Base-by-base conservation (phyloP, 139 green algal genomes). In the Closterium sp. region DNA sequence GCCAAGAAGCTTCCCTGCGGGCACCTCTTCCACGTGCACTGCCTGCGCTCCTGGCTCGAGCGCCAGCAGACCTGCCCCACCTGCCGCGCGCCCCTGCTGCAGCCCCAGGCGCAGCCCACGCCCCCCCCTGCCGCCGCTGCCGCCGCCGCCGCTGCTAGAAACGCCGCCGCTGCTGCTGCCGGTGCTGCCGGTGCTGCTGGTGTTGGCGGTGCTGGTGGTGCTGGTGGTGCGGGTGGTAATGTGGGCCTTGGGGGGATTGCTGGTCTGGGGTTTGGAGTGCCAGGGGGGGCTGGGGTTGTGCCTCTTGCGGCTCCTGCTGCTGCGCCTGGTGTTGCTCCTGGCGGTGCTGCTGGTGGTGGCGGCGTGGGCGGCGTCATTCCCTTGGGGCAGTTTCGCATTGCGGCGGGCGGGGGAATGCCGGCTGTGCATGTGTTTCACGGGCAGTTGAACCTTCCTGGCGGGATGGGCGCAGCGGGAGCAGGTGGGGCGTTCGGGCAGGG, bases 21-120 rank as follows among this genome's bases (percentile, higher is more conserved):
- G 27, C 98, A 99, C 89, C 95, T 98, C 27, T 99, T 99, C 95
- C 98, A 99, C 94, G 62, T 98, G 91, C 96, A 98, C 93, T 99
- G 98, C 96, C 95, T 99, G 13, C 96, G 98, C 91, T 98, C 97
- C 2, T 99, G 98, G 98, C 95, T 99, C 89, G 98, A 99, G 96
- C 93, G 98, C 19, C 98, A 99, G 95, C 98, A 99, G n/a, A 99
- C 97, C 2, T 96, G 95, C 88, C 94, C 94, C 22, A 96, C 94
- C 9, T 99, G 98, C 96, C 95, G 98, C n/a, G 96, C 95, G 1
- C 94, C 97, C 9, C 97, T 99, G n/a, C 96, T 98, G n/a, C 28
- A 87, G 22, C 85, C 85, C 28, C 85, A 87, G 85, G 28, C n/a
- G 21, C 85, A 87, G n/a, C n/a, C 28, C 28, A 30, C n/a, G 85